Conservation (phyloP, 306 rosid genomes). For the Corylus heterophylla region DNA sequence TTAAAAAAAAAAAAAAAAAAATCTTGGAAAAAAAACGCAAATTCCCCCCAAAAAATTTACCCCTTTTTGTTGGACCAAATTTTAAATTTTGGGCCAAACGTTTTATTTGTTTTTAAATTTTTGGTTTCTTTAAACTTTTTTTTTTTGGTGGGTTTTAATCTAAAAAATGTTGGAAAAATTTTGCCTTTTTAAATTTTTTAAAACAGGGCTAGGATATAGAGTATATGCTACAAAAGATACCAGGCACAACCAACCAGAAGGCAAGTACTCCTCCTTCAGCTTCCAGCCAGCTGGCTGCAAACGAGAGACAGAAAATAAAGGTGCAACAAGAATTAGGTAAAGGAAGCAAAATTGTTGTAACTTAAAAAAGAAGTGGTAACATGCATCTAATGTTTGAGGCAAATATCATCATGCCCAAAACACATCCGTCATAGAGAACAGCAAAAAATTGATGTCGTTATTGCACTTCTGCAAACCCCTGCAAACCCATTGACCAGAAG, state of each 20-base stretch:
- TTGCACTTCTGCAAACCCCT: background rate
- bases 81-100: too few species aligned
- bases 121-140: too few species aligned
- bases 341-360: conserved; percentile 10
- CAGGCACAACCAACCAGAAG: conserved; percentile 95
- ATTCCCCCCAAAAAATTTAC: too few species aligned
- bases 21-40: too few species aligned
- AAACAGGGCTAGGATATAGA: conserved; percentile 23
- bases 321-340: conserved; percentile 14
- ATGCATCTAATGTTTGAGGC: background rate
- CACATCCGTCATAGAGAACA: background rate
- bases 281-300: conserved; percentile 94
- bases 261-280: conserved; percentile 83
- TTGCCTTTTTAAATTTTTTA: too few species aligned
- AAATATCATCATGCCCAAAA: background rate
- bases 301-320: conserved; percentile 28
- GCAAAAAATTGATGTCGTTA: background rate
- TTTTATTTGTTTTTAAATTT: too few species aligned
- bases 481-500: background rate
- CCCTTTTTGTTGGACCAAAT: too few species aligned
- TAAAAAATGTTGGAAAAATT: too few species aligned
- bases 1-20: too few species aligned
- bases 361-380: background rate
- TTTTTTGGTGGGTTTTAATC: too few species aligned
- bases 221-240: conserved; percentile 41